These are phyloP conservation scores for Colletotrichum chrysophilum DNA, from an alignment of 2,329 filamentous ascomycete genomes.

Conservation along the genomic window DNA sequence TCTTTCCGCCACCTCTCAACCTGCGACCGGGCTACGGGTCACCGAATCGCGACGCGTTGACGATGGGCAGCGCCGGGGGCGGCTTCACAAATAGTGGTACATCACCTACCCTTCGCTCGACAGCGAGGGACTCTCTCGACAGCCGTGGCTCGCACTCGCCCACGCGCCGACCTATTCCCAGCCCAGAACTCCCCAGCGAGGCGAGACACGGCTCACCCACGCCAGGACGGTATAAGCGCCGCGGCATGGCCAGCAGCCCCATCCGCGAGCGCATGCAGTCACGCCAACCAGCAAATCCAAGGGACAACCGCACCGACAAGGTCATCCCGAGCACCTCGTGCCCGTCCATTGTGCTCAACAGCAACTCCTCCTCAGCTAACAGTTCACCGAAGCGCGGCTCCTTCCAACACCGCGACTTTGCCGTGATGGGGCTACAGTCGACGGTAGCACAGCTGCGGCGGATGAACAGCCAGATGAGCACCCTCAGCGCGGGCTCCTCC, in stretches of 20 bases:
- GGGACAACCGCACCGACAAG: neutral
- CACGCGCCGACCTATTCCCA: neutral
- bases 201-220: slow-evolving; percentile 1
- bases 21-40: neutral
- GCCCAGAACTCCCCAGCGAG: neutral
- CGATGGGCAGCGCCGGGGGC: neutral
- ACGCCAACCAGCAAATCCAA: neutral
- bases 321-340: neutral
- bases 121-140: neutral
- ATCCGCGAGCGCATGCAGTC: neutral
- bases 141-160: neutral
- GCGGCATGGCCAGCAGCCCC: neutral
- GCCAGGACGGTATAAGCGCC: neutral
- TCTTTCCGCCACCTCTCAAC: slow-evolving; percentile 18
- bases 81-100: neutral
- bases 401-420: slow-evolving; percentile 3
- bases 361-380: neutral
- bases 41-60: neutral
- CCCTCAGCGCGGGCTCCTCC: slow-evolving; percentile 45
- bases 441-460: slow-evolving; percentile 58
- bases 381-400: neutral
- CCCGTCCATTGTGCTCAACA: slow-evolving; percentile 5
- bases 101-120: neutral
- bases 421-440: slow-evolving; percentile 9
- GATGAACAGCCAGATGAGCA: slow-evolving; percentile 61